Evolutionary conservation across 495 filamentous ascomycete genomes (phyloP), one percentile per base, ranked within the genome.

Genomic region (Staphylotrichum tortipilum): DNA sequence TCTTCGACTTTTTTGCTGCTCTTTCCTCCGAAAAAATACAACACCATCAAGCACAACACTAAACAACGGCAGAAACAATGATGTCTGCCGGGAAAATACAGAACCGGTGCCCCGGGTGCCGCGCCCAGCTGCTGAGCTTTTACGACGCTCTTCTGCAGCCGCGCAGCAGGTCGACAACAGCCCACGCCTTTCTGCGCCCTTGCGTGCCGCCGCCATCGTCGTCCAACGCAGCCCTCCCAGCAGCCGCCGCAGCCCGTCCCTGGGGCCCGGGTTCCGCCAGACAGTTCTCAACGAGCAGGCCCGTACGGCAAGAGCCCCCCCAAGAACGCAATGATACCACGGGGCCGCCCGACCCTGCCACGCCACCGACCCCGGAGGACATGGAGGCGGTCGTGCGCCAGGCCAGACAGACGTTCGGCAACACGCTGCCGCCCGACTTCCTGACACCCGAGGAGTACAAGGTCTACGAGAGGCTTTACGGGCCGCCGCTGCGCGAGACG

Each of bases 381-480:
- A 64, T 79, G 50, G 86, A 89, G 57, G 68, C 68, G 2, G 73
- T 84, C 42, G 87, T 88, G 42, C 79, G 81, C 21, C 65, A 77
- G 39, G 82, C 89, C 18, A 76, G 84, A 55, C 80, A 85, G 54
- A 71, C 76, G 10, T 94, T 87, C 64, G 86, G 90, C 35, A 80
- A 92, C 54, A 80, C 73, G 2, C 66, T 96, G 9, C 92, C 92
- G 0, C 75, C 81, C n/a, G 82, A 77, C 14, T 77, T 84, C 48
- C 63, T 98, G 37, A 76, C 78, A 14, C 71, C 74, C 4, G 74
- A 82, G 24, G 90, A 94, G 61, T 82, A 85, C 38, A 67, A 68
- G 34, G 59, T 95, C 2, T 97, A 95, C 60, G 81, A 83, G 49
- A 76, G 88, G 49, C 68, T 95, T 9, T 97, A 89, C 67, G 92